Evolutionary conservation across 257 asterid species (phyloP), one percentile per base, ranked within the genome.

Genomic region (Catharanthus roseus): DNA sequence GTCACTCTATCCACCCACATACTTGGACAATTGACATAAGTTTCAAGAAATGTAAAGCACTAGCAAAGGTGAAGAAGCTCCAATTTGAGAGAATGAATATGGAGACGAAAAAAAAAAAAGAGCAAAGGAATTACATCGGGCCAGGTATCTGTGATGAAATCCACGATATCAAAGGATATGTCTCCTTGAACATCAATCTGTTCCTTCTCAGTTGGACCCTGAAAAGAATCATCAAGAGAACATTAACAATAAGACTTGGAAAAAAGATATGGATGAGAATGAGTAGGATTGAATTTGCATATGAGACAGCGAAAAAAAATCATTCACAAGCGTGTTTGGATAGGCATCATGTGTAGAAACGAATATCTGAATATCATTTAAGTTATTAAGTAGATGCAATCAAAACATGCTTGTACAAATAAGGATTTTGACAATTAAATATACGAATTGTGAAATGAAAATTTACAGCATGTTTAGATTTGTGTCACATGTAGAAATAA

Each of bases 101-200:
- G 2, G n/a, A n/a, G n/a, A 38, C 42, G 55, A 72, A 29, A 73
- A 38, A 68, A 68, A 69, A 57, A 72, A 72, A 73, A 69, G 69
- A 15, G 53, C 19, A 47, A 74, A 45, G 81, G 74, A 16, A 77
- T 85, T 90, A 93, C 97, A 85, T 89, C 96, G 64, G 86, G 92
- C 98, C 98, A 88, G 74, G 96, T 90, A 24, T 91, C 97, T 19
- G 97, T 91, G 77, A 95, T 84, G 82, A 95, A 95, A 70, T 95
- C 97, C 86, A 91, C 97, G 57, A 95, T 87, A 81, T 95, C 99
- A 76, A 85, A 91, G 76, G 90, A 78, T 80, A 95, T 91, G 87
- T 95, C 99, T 78, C 99, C 97, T 84, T 95, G 97, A 79, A 95
- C 99, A 80, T 95, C 97, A 77, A 95, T 91, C 83, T 95, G 97